Percentiles rank a stretch among this genome's conserved stretches.
Conservation (phyloP, 2,329 filamentous ascomycete species). For the Chaetomium sp. region DNA sequence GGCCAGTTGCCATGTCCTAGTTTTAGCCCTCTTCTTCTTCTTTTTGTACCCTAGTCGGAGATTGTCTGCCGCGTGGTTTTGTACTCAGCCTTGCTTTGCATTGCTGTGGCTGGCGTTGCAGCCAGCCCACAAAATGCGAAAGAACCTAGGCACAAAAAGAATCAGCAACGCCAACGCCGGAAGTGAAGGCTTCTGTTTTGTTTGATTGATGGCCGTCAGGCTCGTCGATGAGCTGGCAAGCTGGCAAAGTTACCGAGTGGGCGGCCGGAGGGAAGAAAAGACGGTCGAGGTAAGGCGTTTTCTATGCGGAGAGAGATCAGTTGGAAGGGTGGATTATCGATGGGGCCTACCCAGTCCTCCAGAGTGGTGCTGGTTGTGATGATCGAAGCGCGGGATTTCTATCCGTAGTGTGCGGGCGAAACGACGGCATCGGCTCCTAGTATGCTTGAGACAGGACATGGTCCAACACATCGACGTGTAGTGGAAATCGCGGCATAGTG, state of each 20-base stretch:
- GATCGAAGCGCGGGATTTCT: neutral
- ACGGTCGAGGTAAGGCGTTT: neutral
- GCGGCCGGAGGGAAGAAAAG: neutral
- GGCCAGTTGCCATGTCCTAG: no score
- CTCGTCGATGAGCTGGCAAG: neutral
- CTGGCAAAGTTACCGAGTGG: neutral
- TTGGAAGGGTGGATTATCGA: neutral
- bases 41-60: no score
- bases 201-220: no score
- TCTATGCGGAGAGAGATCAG: constrained; percentile 3
- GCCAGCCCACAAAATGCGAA: no score
- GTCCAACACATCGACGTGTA: constrained; percentile 4
- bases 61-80: no score
- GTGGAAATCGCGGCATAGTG: neutral
- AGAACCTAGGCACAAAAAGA: constrained; percentile 5
- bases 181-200: neutral
- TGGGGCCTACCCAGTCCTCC: neutral
- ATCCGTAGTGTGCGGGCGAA: neutral
- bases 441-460: neutral
- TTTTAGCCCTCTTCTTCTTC: no score
- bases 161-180: constrained; percentile 11
- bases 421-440: neutral
- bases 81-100: no score
- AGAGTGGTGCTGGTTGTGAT: neutral
- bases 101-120: no score